A percentile compares a stretch with the other conserved stretches of the same genome.
These are phyloP conservation scores for Globomyces sp. DNA, from an alignment of 371 early-diverging fungal genomes.

Conservation along the genomic window DNA sequence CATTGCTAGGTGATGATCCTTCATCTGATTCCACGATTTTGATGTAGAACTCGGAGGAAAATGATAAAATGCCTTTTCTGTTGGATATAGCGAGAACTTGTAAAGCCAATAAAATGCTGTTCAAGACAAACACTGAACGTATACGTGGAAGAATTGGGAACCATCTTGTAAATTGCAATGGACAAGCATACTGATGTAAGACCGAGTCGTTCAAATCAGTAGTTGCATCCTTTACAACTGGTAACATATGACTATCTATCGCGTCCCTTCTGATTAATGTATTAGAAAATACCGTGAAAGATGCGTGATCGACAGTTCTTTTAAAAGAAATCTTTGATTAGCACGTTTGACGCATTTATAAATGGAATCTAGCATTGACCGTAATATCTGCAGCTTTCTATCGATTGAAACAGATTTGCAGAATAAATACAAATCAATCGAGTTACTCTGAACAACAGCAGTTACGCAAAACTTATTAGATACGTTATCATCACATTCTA, in stretches of 20 bases:
- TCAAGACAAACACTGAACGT: slow-evolving; percentile 63
- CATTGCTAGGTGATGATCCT: neutral
- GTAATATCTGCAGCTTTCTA: neutral
- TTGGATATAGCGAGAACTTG: slow-evolving; percentile 68
- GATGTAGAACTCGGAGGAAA: slow-evolving; percentile 16
- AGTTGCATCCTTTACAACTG: neutral
- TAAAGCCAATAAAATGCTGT: slow-evolving; percentile 54
- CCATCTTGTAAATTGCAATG: slow-evolving; percentile 6
- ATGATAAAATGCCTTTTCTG: slow-evolving; percentile 70
- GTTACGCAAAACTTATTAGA: neutral
- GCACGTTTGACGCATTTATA: slow-evolving; percentile 37
- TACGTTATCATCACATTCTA: no score
- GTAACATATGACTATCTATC: neutral
- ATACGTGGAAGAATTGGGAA: slow-evolving; percentile 79
- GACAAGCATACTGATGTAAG: slow-evolving; percentile 7
- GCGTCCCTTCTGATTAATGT: neutral
- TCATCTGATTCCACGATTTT: slow-evolving; percentile 9
- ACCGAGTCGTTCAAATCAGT: neutral
- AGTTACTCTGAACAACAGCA: neutral
- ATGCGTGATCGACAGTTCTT: slow-evolving; percentile 63
- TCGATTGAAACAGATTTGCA: neutral
- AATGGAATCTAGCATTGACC: neutral
- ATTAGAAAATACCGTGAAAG: slow-evolving; percentile 54
- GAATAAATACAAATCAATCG: neutral
- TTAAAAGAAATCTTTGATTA: slow-evolving; percentile 65